Evolutionary conservation across 1,284 basidiomycete genomes (phyloP).

Genomic region (Limonomyces culmigenus): DNA sequence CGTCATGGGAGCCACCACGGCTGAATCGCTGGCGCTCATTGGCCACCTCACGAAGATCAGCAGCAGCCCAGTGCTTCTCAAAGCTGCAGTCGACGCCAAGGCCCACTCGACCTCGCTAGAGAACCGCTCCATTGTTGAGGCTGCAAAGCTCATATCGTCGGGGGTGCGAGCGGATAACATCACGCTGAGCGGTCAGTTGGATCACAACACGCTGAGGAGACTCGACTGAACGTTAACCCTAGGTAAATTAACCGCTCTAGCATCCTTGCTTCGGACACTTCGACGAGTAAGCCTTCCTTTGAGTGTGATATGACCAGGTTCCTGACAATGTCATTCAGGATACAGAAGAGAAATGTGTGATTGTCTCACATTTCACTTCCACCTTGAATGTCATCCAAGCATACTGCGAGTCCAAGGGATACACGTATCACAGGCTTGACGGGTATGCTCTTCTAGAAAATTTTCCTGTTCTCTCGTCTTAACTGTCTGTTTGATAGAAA

Average conservation of each 20-base stretch:
- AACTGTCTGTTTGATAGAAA: slow-evolving; percentile 32
- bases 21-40: slow-evolving; percentile 75
- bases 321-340: too few species aligned
- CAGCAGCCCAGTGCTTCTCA: slow-evolving; percentile 81
- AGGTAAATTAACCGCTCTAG: slow-evolving; percentile 76
- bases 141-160: too few species aligned
- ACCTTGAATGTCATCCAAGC: slow-evolving; percentile 87
- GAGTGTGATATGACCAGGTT: too few species aligned
- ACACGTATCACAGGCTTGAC: slow-evolving; percentile 77
- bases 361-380: slow-evolving; percentile 82
- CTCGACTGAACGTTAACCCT: slow-evolving; percentile 3
- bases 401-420: slow-evolving; percentile 63
- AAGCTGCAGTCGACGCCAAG: slow-evolving; percentile 46
- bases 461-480: not conserved
- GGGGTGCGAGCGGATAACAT: slow-evolving; percentile 50
- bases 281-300: too few species aligned
- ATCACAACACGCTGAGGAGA: not conserved
- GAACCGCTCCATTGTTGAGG: too few species aligned
- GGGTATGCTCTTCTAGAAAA: slow-evolving; percentile 33
- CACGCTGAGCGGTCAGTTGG: slow-evolving; percentile 48
- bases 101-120: slow-evolving; percentile 17
- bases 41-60: slow-evolving; percentile 77
- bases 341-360: slow-evolving; percentile 85
- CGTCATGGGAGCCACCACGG: slow-evolving; percentile 48
- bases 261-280: slow-evolving; percentile 54